These are phyloP conservation scores for Plicaturopsis crispa DNA, from an alignment of 768 basidiomycete species.

Conservation along the genomic window DNA sequence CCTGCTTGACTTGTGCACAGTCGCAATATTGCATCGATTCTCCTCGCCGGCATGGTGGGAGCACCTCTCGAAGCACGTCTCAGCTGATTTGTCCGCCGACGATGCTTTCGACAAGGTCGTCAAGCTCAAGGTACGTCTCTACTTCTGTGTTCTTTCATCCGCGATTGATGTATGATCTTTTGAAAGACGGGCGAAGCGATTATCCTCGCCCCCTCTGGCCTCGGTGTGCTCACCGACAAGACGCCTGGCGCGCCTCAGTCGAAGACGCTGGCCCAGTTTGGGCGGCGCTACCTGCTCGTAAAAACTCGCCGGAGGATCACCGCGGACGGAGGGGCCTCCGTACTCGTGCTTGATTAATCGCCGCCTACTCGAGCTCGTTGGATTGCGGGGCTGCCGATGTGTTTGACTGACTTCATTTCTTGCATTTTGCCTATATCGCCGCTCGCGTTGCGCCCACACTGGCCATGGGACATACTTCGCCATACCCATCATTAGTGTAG, in stretches of 20 bases:
- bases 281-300: constrained; percentile 50
- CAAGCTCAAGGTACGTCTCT: constrained; percentile 42
- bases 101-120: constrained; percentile 66
- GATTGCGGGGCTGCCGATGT: no score
- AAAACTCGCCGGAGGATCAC: constrained; percentile 60
- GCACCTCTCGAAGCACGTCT: constrained; percentile 59
- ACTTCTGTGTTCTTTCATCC: neutral
- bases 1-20: constrained; percentile 57
- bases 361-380: no score
- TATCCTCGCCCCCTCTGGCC: constrained; percentile 57
- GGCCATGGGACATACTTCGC: no score
- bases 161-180: constrained; percentile 2
- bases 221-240: constrained; percentile 31
- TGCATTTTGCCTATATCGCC: no score
- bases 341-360: constrained; percentile 28
- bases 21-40: constrained; percentile 65
- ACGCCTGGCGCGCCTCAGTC: constrained; percentile 1
- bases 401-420: no score
- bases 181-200: constrained; percentile 65
- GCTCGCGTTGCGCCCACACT: no score
- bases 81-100: constrained; percentile 47
- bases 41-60: constrained; percentile 75
- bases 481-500: no score
- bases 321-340: constrained; percentile 55
- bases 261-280: constrained; percentile 35